Evolutionary conservation across 805 yeast species (phyloP), one percentile per base, ranked within the genome.

Genomic region (Candida mattraensis): DNA sequence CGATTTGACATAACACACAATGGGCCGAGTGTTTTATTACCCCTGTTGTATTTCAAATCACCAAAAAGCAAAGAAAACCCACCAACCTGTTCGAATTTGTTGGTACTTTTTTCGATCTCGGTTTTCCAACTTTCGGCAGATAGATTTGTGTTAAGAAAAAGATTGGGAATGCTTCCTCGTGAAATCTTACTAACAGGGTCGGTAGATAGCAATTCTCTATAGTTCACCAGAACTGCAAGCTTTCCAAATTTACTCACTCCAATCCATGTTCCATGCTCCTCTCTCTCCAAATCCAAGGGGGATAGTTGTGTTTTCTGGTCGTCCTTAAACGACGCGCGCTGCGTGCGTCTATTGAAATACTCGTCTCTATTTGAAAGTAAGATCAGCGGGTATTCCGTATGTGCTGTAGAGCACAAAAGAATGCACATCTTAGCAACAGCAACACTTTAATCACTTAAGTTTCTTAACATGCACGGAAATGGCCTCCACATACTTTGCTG

Each of bases 221-320:
- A 79, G 55, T 91, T 91, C 12, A 93, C 80, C 18, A 91, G 68
- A 2, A 83, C 83, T 0, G 94, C 84, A 2, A 89, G 39, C 40
- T 71, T 69, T 0, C 87, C 87, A 3, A 48, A 54, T 19, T 65
- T 64, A 18, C 44, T 51, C 2, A 83, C 71, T 0, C 95, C 97
- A 1, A 87, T 76, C 99, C 99, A 93, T 0, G 97, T 86, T 1
- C 99, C 97, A 44, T 77, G 86, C 37, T 79, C 88, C 1, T 67
- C 61, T 22, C 88, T 60, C 1, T 81, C 87, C 49, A 84, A 57
- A 56, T 91, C 97, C 24, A 70, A 61, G 0, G 97, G 97, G 6
- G 83, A 73, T 8, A 87, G 54, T 1, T 83, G 61, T 8, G 53
- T 31, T 10, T 36, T 32, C 4, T 25, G 18, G 14, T 29, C 39